Conservation (phyloP, 805 yeast genomes). For the Clavispora carvajalis region DNA sequence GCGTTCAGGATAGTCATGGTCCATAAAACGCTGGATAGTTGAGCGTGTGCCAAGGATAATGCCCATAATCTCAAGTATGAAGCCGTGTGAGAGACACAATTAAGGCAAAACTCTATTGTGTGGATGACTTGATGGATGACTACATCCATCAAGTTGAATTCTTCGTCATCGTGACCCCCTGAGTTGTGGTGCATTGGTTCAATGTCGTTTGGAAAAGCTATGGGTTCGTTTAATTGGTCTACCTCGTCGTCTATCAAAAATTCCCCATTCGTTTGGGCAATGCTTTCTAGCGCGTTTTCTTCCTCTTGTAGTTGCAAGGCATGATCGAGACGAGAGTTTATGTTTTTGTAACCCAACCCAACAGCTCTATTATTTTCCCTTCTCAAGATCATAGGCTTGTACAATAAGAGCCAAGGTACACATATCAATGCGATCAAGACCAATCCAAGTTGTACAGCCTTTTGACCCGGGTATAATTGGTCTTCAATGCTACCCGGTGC, state of each 20-base stretch:
- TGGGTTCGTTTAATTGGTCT: slow-evolving; percentile 15
- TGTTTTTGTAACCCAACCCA: slow-evolving; percentile 33
- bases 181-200: slow-evolving; percentile 31
- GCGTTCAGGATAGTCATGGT: slow-evolving; percentile 66
- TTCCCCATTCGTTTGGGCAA: background rate
- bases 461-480: slow-evolving; percentile 61
- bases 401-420: slow-evolving; percentile 68
- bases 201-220: slow-evolving; percentile 31
- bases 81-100: slow-evolving; percentile 77
- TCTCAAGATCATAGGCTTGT: slow-evolving; percentile 52
- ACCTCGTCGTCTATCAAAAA: slow-evolving; percentile 8
- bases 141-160: slow-evolving; percentile 53
- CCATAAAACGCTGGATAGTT: slow-evolving; percentile 69
- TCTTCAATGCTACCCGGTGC: slow-evolving; percentile 68
- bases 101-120: slow-evolving; percentile 74
- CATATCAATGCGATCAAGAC: slow-evolving; percentile 58
- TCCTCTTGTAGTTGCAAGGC: slow-evolving; percentile 36
- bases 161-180: slow-evolving; percentile 34
- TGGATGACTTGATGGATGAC: slow-evolving; percentile 78
- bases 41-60: slow-evolving; percentile 74
- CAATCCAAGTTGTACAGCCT: slow-evolving; percentile 52
- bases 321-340: slow-evolving; percentile 27
- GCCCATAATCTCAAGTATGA: slow-evolving; percentile 78
- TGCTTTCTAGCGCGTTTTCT: slow-evolving; percentile 21
- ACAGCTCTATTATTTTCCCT: slow-evolving; percentile 28